Percentiles rank a stretch among this genome's conserved stretches.
Conservation (phyloP, 345 rosid species). For the Gossypium mustelinum region DNA sequence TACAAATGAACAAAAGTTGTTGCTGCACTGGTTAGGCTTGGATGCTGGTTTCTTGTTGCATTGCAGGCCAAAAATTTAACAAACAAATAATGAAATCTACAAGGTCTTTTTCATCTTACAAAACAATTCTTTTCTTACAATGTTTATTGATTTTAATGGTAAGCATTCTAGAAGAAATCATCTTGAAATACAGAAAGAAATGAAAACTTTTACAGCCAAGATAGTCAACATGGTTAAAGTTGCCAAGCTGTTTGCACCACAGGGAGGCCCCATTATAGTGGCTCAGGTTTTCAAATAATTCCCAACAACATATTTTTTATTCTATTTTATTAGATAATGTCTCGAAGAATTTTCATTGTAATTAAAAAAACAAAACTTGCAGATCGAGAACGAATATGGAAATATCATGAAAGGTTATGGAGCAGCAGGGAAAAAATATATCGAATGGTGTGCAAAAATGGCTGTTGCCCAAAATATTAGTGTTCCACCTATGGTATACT, state of each 20-base stretch:
- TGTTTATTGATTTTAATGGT: background rate
- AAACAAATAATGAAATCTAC: conserved; percentile 31
- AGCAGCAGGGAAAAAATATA: conserved; percentile 53
- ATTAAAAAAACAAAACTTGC: background rate
- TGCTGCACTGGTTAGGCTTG: too few species aligned
- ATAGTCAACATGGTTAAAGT: background rate
- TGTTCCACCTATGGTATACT: conserved; percentile 49
- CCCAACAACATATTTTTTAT: background rate
- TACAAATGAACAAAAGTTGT: too few species aligned
- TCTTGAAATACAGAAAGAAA: conserved; percentile 22
- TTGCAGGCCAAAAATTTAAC: too few species aligned
- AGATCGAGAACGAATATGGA: conserved; percentile 88
- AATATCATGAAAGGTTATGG: conserved; percentile 48
- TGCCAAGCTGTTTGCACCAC: conserved; percentile 12
- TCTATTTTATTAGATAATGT: background rate
- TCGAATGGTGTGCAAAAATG: conserved; percentile 71
- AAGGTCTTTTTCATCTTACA: conserved; percentile 28
- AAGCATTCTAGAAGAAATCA: background rate
- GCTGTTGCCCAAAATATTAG: conserved; percentile 55
- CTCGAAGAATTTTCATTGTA: background rate
- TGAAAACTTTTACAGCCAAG: conserved; percentile 8
- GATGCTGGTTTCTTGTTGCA: too few species aligned
- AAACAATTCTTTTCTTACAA: background rate
- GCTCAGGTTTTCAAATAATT: conserved; percentile 6
- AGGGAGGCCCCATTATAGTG: conserved; percentile 16